Conservation (phyloP, 2,329 filamentous ascomycete species). For the Thelonectria olida region DNA sequence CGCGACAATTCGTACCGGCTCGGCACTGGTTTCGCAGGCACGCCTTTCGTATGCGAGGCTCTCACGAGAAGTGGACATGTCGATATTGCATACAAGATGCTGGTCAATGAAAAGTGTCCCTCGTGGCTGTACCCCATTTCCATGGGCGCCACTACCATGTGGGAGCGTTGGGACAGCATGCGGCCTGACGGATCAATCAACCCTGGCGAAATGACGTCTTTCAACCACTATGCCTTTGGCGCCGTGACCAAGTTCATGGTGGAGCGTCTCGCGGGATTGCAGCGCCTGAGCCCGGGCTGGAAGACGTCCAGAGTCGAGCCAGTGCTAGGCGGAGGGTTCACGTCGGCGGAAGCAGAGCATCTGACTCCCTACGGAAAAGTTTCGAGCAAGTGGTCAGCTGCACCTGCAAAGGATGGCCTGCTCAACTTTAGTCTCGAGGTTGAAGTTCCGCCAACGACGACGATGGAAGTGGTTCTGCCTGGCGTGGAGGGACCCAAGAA, state of each 20-base stretch:
- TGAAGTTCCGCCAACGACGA: slow-evolving; percentile 28
- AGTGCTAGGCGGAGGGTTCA: slow-evolving; percentile 31
- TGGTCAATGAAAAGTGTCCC: slow-evolving; percentile 46
- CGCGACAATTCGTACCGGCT: slow-evolving; percentile 30
- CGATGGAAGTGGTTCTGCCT: slow-evolving; percentile 34
- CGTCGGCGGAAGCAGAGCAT: slow-evolving; percentile 29
- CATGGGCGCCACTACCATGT: slow-evolving; percentile 52
- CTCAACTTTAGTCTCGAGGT: slow-evolving; percentile 11
- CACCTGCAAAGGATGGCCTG: slow-evolving; percentile 17
- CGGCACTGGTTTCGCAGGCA: slow-evolving; percentile 48
- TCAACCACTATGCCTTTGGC: slow-evolving; percentile 54
- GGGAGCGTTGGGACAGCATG: slow-evolving; percentile 54
- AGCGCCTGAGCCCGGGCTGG: slow-evolving; percentile 36
- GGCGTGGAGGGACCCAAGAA: slow-evolving; percentile 3
- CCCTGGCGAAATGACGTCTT: slow-evolving; percentile 51
- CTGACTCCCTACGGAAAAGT: slow-evolving; percentile 34
- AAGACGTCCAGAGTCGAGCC: slow-evolving; percentile 32
- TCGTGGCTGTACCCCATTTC: slow-evolving; percentile 51
- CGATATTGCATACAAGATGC: slow-evolving; percentile 47
- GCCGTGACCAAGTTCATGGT: slow-evolving; percentile 51
- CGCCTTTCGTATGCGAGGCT: slow-evolving; percentile 44
- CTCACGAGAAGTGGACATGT: slow-evolving; percentile 26
- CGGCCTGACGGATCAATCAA: slow-evolving; percentile 49
- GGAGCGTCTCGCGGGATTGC: slow-evolving; percentile 35
- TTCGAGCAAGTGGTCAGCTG: slow-evolving; percentile 30